phyloP scores from a whole-genome alignment of 805 yeast genomes.

The Spathaspora boniae region DNA sequence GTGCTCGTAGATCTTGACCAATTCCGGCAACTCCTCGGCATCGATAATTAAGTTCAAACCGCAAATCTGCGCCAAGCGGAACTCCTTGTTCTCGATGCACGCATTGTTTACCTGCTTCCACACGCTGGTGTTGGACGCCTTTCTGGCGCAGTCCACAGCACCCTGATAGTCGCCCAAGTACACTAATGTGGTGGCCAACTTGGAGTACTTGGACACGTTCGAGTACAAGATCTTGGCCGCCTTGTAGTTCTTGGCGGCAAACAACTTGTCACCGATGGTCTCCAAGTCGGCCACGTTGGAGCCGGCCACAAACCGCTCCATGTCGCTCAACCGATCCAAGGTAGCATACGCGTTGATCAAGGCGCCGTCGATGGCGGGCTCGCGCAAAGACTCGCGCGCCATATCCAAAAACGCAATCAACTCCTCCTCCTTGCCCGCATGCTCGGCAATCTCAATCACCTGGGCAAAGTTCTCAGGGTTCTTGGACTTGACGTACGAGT shows the following conservation, averaged over 20 bases:
- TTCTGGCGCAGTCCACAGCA: conserved; percentile 98
- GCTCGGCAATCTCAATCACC: conserved; percentile 90
- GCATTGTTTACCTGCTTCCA: conserved; percentile 98
- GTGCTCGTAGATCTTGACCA: conserved; percentile 82
- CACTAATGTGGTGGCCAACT: conserved; percentile 94
- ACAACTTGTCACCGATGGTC: conserved; percentile 85
- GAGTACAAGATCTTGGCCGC: conserved; percentile 90
- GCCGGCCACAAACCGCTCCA: conserved; percentile 78
- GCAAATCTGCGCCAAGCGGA: conserved; percentile 96
- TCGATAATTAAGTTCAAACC: conserved; percentile 95
- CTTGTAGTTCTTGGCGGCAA: conserved; percentile 74
- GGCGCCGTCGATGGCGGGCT: conserved; percentile 90
- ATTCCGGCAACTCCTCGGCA: conserved; percentile 92
- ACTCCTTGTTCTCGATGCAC: conserved; percentile 91
- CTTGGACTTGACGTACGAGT: conserved; percentile 85
- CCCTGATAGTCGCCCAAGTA: conserved; percentile 88
- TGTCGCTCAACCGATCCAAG: conserved; percentile 68
- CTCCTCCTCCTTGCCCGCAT: conserved; percentile 95
- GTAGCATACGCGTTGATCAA: conserved; percentile 84
- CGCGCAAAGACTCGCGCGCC: conserved; percentile 91
- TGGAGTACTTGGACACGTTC: conserved; percentile 88
- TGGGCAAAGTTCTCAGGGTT: conserved; percentile 88
- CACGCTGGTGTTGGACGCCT: conserved; percentile 87
- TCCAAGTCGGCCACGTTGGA: conserved; percentile 93
- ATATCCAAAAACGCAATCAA: conserved; percentile 78